These are phyloP conservation scores for Alternaria postmessia DNA, from an alignment of 2,329 filamentous ascomycete genomes.

Conservation along the genomic window DNA sequence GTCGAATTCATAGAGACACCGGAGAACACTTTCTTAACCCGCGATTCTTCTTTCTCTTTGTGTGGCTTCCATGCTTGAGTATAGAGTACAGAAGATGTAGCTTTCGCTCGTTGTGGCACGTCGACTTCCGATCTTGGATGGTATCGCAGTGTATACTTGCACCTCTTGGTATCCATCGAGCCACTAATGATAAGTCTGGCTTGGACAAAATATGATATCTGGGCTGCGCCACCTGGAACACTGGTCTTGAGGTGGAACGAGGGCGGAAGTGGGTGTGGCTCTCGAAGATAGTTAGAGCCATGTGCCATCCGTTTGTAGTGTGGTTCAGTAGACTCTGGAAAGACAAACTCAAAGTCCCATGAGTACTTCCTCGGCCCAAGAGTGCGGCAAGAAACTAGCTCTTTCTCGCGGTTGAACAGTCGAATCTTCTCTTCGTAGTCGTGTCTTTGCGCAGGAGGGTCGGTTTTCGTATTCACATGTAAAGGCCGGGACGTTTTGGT, in stretches of 20 bases:
- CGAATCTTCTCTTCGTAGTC: constrained; percentile 40
- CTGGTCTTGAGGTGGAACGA: constrained; percentile 41
- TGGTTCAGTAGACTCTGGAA: constrained; percentile 42
- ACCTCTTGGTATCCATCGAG: constrained; percentile 23
- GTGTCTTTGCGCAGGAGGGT: constrained; percentile 24
- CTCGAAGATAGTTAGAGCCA: constrained; percentile 39
- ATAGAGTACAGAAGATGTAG: constrained; percentile 37
- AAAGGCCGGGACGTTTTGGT: constrained; percentile 44
- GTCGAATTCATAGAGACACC: constrained; percentile 22
- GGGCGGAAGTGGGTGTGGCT: constrained; percentile 45
- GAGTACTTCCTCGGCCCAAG: constrained; percentile 39
- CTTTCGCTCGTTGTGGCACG: constrained; percentile 25
- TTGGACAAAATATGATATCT: constrained; percentile 43
- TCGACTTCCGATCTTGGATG: constrained; percentile 29
- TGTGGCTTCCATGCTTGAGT: constrained; percentile 40
- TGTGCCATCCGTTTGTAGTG: constrained; percentile 38
- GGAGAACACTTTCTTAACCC: constrained; percentile 35
- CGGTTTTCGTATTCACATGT: constrained; percentile 26
- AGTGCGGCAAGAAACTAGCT: constrained; percentile 27
- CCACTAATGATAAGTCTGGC: constrained; percentile 32
- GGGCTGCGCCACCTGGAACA: constrained; percentile 36
- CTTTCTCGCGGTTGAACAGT: constrained; percentile 42
- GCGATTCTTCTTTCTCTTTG: constrained; percentile 21
- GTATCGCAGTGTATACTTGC: constrained; percentile 37
- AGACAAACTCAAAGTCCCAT: constrained; percentile 48